Evolutionary conservation across 768 basidiomycete species (phyloP), one percentile per base, ranked within the genome.

Genomic region (Astraeus odoratus): DNA sequence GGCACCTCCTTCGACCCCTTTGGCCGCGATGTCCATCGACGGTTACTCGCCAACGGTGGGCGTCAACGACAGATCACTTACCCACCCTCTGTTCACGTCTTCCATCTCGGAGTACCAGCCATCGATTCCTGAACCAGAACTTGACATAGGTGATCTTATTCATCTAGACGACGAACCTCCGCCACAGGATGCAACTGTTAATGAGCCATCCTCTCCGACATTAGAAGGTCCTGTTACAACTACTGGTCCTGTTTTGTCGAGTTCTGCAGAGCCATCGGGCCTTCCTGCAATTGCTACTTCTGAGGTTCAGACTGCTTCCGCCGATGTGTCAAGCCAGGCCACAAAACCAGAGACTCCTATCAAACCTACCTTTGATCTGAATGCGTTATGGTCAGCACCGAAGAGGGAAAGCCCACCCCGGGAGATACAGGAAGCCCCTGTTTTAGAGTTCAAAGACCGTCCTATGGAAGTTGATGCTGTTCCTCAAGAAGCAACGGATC

Each of bases 131-230:
- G 84, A 83, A 59, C 76, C 76, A 25, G 84, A 86, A 63, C 58
- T 86, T 41, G 81, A 86, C 55, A 74, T 87, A 16, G 76, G 78
- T 30, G 85, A 87, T 60, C 67, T 87, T 51, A 86, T 87, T 49
- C 85, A 86, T 59, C 76, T 87, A 50, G 85, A 87, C 50, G 84
- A 85, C 39, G 81, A 82, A 44, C 60, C 67, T 16, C 22, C 45
- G 24, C 53, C 57, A 41, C 67, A 70, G 39, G 71, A 74, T 36
- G 48, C 49, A 6, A 48, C 60, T 43, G 41, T 50, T 39, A 55
- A 60, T 38, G 48, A 58, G 15, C 24, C 52, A 5, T 44, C 51
- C 13, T 44, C 52, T 13, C 49, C 59, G 15, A 26, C 48, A 37
- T 44, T 51, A 25, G 60, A 57, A 34, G 26, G 44, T 5, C 31